Base-by-base conservation (phyloP, 2,329 filamentous ascomycete species). In the Arthrobotrys conoides region DNA sequence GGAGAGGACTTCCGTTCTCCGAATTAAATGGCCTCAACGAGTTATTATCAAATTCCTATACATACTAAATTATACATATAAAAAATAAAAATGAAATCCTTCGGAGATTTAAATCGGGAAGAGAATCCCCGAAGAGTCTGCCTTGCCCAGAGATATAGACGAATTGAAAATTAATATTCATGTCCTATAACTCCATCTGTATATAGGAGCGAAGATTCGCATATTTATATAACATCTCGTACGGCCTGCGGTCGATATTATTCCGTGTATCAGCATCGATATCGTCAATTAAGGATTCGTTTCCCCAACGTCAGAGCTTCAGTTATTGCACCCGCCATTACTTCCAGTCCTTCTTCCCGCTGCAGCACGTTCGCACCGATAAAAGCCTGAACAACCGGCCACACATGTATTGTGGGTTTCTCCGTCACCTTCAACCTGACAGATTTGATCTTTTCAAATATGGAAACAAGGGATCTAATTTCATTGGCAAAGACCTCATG, bases 401-500 rank as follows among this genome's bases (percentile, higher is more conserved):
- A 96, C 10, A 91, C 93, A 84, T 96, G 93, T 73, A 96, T 90
- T 14, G 89, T 91, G 30, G 87, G 84, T 80, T 92, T 90, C 82
- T 89, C 89, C 81, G 88, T 86, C 18, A 70, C 86, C 87, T 68
- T 87, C 86, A n/a, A 91, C 87, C 44, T 87, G 8, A 16, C 41
- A 14, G 41, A 84, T 2, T 87, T 87, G 14, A 87, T 86, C 63
- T 86, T 87, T 72, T 86, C 85, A 71, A 93, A 85, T 33, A 88
- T 84, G 12, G 84, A 84, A 12, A 92, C 85, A 76, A 93, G 85
- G 24, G 87, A 86, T 80, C 88, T 86, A 18, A 93, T 91, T 80
- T 94, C 92, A 0, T 90, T 88, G 0, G 89, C 90, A 80, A 96
- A 90, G 0, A 96, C 90, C 83, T 96, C 93, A 83, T 94, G 92